Base-by-base conservation (phyloP, 2,329 filamentous ascomycete species). In the Huntiella abstrusa region DNA sequence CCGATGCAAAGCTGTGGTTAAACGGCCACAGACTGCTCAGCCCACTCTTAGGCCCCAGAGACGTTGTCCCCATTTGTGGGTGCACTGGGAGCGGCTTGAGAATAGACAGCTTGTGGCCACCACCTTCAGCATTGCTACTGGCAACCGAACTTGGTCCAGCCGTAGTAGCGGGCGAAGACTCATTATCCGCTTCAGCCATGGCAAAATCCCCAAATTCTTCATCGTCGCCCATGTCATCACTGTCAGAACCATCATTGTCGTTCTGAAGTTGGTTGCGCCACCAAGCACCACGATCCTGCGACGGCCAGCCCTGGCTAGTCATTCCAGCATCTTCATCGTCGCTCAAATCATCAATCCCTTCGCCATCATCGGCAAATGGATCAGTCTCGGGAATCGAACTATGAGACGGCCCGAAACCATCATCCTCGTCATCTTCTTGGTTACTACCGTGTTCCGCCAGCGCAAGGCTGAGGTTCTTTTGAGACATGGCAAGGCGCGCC, bases 401-500 rank as follows among this genome's bases (percentile, higher is more conserved):
- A 16, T 28, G n/a, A 4, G 36, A 41, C 19, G 38, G 53, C 3
- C 53, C 53, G 34, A 43, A 43, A n/a, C 52, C 51, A 11, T 56
- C 61, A 48, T 59, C 57, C 13, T 60, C 55, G 10, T 56, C 58
- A 37, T 64, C 64, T 36, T 36, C 34, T n/a, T 36, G 59, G 17
- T 62, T 53, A 1, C 62, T 62, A 1, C 67, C 55, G 1, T 62
- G 64, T 8, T 68, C 65, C 4, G 70, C 63, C 13, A 65, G 63
- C 17, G 66, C 61, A 4, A 68, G 62, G 16, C 65, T 63, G 40
- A 62, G 67, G 53, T 75, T 74, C 59, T 83, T 80, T 53, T 77
- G 75, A 53, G 84, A 81, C 62, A 81, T 74, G 2, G 83, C 75
- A 56, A 96, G 70, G 10, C 87, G 77, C 10, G 83, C 83, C n/a